Conservation (phyloP, 2,329 filamentous ascomycete genomes). For the Rhynchosporium graminicola region DNA sequence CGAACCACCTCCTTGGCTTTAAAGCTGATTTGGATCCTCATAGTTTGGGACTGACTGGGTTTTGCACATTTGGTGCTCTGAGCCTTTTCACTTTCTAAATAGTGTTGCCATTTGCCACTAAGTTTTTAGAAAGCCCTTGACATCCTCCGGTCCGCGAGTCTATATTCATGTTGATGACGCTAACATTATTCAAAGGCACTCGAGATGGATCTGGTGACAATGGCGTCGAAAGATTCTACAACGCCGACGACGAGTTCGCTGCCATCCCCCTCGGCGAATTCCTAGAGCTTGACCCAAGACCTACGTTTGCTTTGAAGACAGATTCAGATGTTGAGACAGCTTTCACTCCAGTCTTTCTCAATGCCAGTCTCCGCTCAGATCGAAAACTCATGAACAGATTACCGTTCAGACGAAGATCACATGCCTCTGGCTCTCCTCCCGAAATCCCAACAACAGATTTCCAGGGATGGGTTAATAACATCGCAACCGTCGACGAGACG, state of each 20-base stretch:
- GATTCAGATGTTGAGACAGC: conserved; percentile 48
- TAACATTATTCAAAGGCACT: conserved; percentile 6
- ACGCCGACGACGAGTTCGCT: conserved; percentile 10
- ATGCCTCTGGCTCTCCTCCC: conserved; percentile 36
- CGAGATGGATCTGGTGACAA: conserved; percentile 10
- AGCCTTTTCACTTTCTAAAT: too few species aligned
- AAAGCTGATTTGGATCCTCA: neutral
- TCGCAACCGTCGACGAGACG: conserved; percentile 34
- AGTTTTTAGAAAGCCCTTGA: neutral
- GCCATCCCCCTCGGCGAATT: conserved; percentile 65
- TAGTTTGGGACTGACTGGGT: too few species aligned
- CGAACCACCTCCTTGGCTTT: neutral
- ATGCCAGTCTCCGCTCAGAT: conserved; percentile 59
- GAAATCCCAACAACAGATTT: conserved; percentile 57
- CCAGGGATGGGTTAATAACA: conserved; percentile 63
- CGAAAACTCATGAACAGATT: conserved; percentile 19
- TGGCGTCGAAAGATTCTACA: conserved; percentile 5
- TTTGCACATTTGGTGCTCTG: too few species aligned
- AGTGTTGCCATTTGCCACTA: neutral
- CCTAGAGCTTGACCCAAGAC: conserved; percentile 72
- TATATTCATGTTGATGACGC: neutral
- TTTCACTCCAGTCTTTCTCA: conserved; percentile 66
- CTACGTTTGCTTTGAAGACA: conserved; percentile 72
- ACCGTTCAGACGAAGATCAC: conserved; percentile 11
- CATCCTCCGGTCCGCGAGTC: too few species aligned